phyloP scores from a whole-genome alignment of 1,284 basidiomycete species.

The Meira nashicola region DNA sequence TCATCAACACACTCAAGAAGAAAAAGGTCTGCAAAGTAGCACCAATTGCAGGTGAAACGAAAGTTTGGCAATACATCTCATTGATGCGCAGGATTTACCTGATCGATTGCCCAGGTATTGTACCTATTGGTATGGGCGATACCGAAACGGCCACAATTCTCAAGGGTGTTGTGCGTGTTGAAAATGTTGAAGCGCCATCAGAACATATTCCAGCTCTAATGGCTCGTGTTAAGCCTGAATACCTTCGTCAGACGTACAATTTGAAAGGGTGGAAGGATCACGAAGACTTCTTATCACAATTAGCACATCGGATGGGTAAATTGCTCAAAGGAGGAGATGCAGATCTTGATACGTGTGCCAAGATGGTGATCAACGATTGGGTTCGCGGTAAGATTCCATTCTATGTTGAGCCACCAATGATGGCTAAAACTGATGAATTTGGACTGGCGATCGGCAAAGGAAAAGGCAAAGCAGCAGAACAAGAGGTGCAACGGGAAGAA shows the following conservation, averaged over 20 bases:
- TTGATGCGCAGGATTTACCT: conserved; percentile 93
- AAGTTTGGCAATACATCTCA: conserved; percentile 99
- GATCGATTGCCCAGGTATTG: conserved; percentile 98
- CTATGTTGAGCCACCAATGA: conserved; percentile 65
- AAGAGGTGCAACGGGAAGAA: conserved; percentile 11
- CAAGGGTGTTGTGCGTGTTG: conserved; percentile 94
- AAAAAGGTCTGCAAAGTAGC: conserved; percentile 96
- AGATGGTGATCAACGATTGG: conserved; percentile 96
- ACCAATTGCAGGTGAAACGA: conserved; percentile 96
- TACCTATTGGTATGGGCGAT: conserved; percentile 84
- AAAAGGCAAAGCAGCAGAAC: conserved; percentile 24
- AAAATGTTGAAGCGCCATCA: conserved; percentile 86
- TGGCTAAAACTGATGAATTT: conserved; percentile 9
- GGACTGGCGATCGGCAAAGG: conserved; percentile 18
- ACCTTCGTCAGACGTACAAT: conserved; percentile 82
- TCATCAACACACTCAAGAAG: conserved; percentile 98
- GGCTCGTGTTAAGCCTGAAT: conserved; percentile 82
- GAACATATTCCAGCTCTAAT: conserved; percentile 88
- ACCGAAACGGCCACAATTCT: conserved; percentile 87
- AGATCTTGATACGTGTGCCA: conserved; percentile 84
- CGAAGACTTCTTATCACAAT: conserved; percentile 74
- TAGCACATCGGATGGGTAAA: conserved; percentile 86
- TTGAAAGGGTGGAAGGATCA: conserved; percentile 58
- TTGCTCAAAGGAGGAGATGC: conserved; percentile 91
- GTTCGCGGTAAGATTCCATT: conserved; percentile 89